Conservation (phyloP, 495 filamentous ascomycete genomes). For the Pyrenopolyporus hunteri region DNA sequence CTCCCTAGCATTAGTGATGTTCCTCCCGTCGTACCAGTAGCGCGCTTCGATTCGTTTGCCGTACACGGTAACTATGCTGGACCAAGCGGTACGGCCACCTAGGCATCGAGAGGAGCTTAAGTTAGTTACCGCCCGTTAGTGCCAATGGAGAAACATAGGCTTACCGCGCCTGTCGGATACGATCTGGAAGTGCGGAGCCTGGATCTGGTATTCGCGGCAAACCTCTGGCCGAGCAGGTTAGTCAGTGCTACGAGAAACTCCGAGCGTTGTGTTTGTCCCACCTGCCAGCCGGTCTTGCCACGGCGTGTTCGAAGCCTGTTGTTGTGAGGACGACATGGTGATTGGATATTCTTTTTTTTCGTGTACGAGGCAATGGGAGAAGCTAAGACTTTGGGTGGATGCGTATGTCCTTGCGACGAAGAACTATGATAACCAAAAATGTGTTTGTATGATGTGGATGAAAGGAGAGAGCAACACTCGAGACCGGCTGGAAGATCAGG, state of each 20-base stretch:
- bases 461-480: conserved; percentile 8
- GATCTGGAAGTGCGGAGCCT: conserved; percentile 68
- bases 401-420: neutral
- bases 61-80: conserved; percentile 68
- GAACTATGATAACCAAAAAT: neutral
- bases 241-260: conserved; percentile 5
- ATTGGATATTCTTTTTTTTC: conserved; percentile 17
- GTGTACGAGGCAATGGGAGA: conserved; percentile 15
- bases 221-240: conserved; percentile 55
- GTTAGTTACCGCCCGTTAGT: conserved; percentile 12
- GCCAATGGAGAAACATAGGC: conserved; percentile 22
- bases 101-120: conserved; percentile 3
- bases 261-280: conserved; percentile 20
- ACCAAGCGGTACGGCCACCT: conserved; percentile 95
- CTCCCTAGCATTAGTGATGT: conserved; percentile 84
- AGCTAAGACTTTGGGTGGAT: conserved; percentile 13
- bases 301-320: conserved; percentile 31
- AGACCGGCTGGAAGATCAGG: conserved; percentile 15
- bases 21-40: conserved; percentile 91
- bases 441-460: conserved; percentile 20
- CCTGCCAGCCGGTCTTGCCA: conserved; percentile 49
- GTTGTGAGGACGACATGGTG: conserved; percentile 39
- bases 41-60: conserved; percentile 66
- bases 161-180: conserved; percentile 81
- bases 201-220: conserved; percentile 61